Evolutionary conservation across 2,329 filamentous ascomycete species (phyloP).

Genomic region (Myrmaecium sp.): DNA sequence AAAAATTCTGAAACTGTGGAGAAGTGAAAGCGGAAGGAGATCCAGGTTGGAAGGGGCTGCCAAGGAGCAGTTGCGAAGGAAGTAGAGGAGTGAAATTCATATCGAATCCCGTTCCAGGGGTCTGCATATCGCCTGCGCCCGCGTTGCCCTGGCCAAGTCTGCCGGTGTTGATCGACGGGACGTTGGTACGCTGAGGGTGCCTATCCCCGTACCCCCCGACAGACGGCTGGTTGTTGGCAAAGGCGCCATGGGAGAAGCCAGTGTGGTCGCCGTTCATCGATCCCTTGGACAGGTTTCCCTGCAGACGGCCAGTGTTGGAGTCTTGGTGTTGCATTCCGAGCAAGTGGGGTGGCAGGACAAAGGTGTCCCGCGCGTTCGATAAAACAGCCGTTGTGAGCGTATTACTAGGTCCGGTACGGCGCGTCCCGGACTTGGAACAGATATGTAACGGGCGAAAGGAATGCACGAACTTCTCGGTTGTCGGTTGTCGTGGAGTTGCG

Average conservation of each 20-base stretch:
- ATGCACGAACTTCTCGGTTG: too few relatives aligned
- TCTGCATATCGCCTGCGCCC: slow-evolving; percentile 57
- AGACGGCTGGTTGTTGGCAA: slow-evolving; percentile 58
- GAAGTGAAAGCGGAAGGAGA: slow-evolving; percentile 80
- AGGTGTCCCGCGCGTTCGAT: slow-evolving; percentile 66
- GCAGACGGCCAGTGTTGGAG: slow-evolving; percentile 41
- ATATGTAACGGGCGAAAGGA: too few relatives aligned
- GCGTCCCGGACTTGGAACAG: slow-evolving; percentile 22
- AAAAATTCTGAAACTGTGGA: slow-evolving; percentile 77
- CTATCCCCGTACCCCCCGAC: slow-evolving; percentile 72
- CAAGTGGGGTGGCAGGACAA: slow-evolving; percentile 68
- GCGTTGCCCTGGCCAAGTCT: slow-evolving; percentile 38
- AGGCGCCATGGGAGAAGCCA: slow-evolving; percentile 84
- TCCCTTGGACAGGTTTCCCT: slow-evolving; percentile 42
- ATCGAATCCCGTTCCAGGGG: slow-evolving; percentile 77
- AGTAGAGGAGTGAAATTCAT: slow-evolving; percentile 98
- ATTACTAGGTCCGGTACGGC: slow-evolving; percentile 38
- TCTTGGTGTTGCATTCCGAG: slow-evolving; percentile 86
- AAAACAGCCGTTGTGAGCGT: slow-evolving; percentile 66
- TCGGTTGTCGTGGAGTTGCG: too few relatives aligned
- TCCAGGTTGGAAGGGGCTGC: slow-evolving; percentile 91
- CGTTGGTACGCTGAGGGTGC: slow-evolving; percentile 67
- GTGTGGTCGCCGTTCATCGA: slow-evolving; percentile 57
- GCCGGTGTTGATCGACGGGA: slow-evolving; percentile 84
- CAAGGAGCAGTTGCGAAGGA: slow-evolving; percentile 83